phyloP scores from a whole-genome alignment of 192 early-diverging fungal genomes.

The Coemansia furcata region DNA sequence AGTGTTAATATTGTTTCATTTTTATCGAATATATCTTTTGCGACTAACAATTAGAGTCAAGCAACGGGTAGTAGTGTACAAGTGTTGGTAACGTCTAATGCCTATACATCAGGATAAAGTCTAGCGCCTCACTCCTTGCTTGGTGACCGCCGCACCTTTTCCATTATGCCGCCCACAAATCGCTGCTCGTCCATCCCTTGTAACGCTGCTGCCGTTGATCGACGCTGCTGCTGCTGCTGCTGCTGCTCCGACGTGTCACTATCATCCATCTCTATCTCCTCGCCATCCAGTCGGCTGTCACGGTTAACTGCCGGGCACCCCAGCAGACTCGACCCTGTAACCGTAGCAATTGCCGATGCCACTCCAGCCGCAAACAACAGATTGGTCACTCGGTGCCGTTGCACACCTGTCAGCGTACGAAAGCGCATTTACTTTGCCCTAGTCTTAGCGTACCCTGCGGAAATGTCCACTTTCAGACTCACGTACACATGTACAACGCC shows the following conservation, averaged over 20 bases:
- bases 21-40: neutral
- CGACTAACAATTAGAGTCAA: neutral
- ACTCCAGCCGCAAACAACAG: slow-evolving; percentile 46
- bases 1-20: neutral
- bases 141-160: neutral
- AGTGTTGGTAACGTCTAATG: neutral
- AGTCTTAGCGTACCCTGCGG: neutral
- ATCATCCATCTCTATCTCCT: slow-evolving; percentile 2
- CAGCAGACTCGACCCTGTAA: slow-evolving; percentile 47
- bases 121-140: neutral
- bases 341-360: slow-evolving; percentile 39
- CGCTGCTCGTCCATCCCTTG: slow-evolving; percentile 14
- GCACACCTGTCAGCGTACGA: slow-evolving; percentile 46
- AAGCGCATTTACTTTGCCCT: slow-evolving; percentile 32
- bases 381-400: slow-evolving; percentile 48
- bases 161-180: slow-evolving; percentile 24
- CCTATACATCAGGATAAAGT: neutral
- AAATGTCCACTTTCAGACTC: neutral
- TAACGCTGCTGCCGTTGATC: slow-evolving; percentile 4
- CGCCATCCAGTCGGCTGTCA: slow-evolving; percentile 34
- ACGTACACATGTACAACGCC: neutral
- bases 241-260: neutral
- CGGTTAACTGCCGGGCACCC: slow-evolving; percentile 49
- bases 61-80: too few relatives aligned
- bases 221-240: neutral